Conservation (phyloP, 2,329 filamentous ascomycete species). For the Aspergillus pseudoterreus region DNA sequence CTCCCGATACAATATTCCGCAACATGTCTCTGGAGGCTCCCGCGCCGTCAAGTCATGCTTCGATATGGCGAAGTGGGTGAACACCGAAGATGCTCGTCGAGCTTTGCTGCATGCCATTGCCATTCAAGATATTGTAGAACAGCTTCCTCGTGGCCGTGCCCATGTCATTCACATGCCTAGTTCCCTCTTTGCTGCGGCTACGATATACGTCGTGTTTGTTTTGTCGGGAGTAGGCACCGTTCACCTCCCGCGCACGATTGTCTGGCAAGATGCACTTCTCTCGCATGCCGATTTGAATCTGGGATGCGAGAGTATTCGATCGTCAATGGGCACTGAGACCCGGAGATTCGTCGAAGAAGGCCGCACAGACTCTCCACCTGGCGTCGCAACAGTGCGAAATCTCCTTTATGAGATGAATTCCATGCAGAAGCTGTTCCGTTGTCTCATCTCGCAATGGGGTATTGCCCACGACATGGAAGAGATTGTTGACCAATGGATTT, state of each 20-base stretch:
- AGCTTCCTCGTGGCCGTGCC: conserved; percentile 42
- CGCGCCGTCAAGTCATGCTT: conserved; percentile 25
- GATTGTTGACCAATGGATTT: conserved; percentile 44
- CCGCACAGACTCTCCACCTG: conserved; percentile 16
- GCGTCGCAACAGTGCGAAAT: conserved; percentile 32
- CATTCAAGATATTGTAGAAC: conserved; percentile 46
- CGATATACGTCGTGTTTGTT: conserved; percentile 41
- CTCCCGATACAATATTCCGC: conserved; percentile 34
- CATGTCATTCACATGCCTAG: conserved; percentile 46
- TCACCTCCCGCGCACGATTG: conserved; percentile 35
- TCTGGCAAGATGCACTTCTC: conserved; percentile 42
- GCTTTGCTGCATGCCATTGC: conserved; percentile 43
- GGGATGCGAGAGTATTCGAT: conserved; percentile 20
- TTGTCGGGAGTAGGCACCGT: conserved; percentile 37
- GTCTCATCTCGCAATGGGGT: conserved; percentile 44
- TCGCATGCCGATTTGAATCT: conserved; percentile 27
- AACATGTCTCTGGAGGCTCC: conserved; percentile 37
- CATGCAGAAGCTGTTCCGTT: conserved; percentile 46
- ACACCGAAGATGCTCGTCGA: conserved; percentile 37
- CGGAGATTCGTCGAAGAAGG: conserved; percentile 35
- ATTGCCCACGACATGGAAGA: conserved; percentile 46
- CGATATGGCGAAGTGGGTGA: conserved; percentile 38
- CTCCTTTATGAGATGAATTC: conserved; percentile 47
- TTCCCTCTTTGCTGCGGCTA: conserved; percentile 43
- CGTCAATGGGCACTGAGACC: conserved; percentile 32